Evolutionary conservation across 2,329 filamentous ascomycete species (phyloP).

Genomic region (Escovopsis sp.): DNA sequence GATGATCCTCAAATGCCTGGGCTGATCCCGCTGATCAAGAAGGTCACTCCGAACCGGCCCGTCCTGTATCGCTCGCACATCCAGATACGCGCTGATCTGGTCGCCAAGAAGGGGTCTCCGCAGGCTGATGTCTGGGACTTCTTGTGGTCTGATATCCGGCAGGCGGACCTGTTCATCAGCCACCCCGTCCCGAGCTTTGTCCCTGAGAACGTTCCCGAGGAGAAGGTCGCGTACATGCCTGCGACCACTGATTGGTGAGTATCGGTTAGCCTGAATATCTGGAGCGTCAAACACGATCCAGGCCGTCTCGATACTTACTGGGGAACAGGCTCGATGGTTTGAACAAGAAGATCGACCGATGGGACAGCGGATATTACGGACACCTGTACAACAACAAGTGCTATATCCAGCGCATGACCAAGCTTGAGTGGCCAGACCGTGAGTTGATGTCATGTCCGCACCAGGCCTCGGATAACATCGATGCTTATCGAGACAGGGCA

Average conservation of each 20-base stretch:
- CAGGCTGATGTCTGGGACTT: conserved; percentile 63
- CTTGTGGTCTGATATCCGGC: conserved; percentile 56
- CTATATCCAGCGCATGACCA: conserved; percentile 41
- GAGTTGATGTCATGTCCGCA: conserved; percentile 5
- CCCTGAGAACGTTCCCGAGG: conserved; percentile 47
- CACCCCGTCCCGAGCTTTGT: conserved; percentile 68
- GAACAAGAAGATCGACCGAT: conserved; percentile 58
- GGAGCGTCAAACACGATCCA: not conserved
- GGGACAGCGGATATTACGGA: conserved; percentile 59
- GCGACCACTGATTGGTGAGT: conserved; percentile 59
- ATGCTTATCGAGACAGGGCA: conserved; percentile 26
- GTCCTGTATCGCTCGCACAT: conserved; percentile 75
- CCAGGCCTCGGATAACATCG: too few species aligned
- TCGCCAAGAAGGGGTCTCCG: conserved; percentile 45
- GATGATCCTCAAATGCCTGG: conserved; percentile 79
- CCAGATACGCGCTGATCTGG: conserved; percentile 63
- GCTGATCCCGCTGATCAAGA: conserved; percentile 61
- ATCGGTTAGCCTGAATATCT: too few species aligned
- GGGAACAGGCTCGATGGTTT: conserved; percentile 49
- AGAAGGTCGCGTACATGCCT: conserved; percentile 60
- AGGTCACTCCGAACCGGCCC: conserved; percentile 54
- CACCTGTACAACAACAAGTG: conserved; percentile 55
- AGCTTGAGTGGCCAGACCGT: conserved; percentile 41
- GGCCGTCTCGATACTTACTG: not conserved
- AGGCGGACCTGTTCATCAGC: conserved; percentile 66